Evolutionary conservation across 768 basidiomycete species (phyloP).

Genomic region (Psilocybe azurescens): DNA sequence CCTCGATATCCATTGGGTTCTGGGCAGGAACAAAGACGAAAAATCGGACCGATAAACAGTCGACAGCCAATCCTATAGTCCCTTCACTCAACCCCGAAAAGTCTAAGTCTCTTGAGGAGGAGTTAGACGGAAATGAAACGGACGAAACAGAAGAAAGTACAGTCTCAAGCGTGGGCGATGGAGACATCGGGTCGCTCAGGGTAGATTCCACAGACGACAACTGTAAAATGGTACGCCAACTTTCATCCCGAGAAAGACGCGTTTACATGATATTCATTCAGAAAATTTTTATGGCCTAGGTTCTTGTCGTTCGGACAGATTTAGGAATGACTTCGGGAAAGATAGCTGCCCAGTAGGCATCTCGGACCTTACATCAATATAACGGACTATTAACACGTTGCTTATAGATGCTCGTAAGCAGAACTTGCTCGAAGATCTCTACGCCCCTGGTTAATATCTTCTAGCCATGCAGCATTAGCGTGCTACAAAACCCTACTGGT

Average conservation of each 20-base stretch:
- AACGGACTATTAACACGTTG: constrained; percentile 9
- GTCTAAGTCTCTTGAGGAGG: constrained; percentile 12
- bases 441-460: background rate
- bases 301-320: constrained; percentile 68
- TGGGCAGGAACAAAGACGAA: constrained; percentile 38
- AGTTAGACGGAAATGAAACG: constrained; percentile 30
- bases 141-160: constrained; percentile 31
- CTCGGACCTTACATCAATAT: background rate
- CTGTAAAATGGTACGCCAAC: constrained; percentile 56
- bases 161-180: constrained; percentile 15
- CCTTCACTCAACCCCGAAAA: constrained; percentile 9
- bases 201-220: constrained; percentile 46
- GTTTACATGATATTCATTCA: constrained; percentile 21
- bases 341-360: constrained; percentile 81
- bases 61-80: constrained; percentile 3
- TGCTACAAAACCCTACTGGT: constrained; percentile 86
- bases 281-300: constrained; percentile 35
- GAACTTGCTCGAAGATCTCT: background rate
- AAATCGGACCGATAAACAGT: constrained; percentile 18
- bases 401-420: constrained; percentile 51
- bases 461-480: constrained; percentile 90
- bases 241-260: constrained; percentile 7
- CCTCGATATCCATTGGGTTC: constrained; percentile 47
- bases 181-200: constrained; percentile 25
- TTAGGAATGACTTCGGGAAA: constrained; percentile 74